Base-by-base conservation (phyloP, 768 basidiomycete genomes). In the Leccinellum albellum region DNA sequence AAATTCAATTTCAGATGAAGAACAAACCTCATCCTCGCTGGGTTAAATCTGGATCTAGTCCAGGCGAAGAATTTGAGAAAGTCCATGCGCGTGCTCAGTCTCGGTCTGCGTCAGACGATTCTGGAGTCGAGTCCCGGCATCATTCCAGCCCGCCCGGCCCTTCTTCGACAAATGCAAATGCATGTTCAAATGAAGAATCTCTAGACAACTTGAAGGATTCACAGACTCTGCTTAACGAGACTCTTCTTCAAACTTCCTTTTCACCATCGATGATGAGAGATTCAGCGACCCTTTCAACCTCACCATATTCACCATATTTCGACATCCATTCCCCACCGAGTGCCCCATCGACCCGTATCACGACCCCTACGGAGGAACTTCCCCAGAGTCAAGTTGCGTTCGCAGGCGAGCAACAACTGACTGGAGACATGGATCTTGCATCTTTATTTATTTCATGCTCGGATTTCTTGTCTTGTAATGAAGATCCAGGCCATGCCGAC, bases 11-110 rank as follows among this genome's bases (percentile, higher is more conserved):
- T 37, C 46, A 91, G 83, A 68, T 91, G 55, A 88, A 87, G 69
- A 85, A 87, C 59, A 87, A 87, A 62, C 86, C 87, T 9, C 83
- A 87, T 65, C 86, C 86, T 20, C 81, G 84, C 29, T 87, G 85
- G 85, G 64, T 64, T 5, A 72, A 72, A 57, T 51, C 67, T 20
- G 67, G 66, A 37, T 62, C 69, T 1, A 66, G 58, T 24, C 59
- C 61, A 9, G 56, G 60, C 13, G 61, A 65, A 58, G 66, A 72
- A 42, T 63, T 65, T n/a, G 63, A 72, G 9, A 71, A 61, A 50
- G 66, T 56, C 31, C 69, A 66, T 53, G 54, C 59, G 15, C 61
- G 59, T 13, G 50, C 62, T 29, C 64, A 51, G 26, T 72, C 62
- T 24, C 58, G 53, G n/a, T 56, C 63, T 6, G 40, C 51, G 37